phyloP scores from a whole-genome alignment of 176 grass and related monocot genomes.

The Olyra latifolia region DNA sequence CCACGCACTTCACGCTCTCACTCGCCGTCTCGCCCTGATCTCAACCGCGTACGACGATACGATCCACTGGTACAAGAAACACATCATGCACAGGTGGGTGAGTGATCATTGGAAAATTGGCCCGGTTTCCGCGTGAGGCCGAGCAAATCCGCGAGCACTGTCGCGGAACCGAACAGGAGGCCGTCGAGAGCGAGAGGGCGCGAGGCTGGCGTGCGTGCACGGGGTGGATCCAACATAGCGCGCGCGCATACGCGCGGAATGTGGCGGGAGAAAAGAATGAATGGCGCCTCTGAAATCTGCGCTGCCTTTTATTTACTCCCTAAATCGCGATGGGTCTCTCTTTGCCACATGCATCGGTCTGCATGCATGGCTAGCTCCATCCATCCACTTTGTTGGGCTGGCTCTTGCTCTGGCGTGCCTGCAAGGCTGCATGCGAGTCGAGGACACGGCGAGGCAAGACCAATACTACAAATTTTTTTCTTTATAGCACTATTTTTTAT shows the following conservation, averaged over 20 bases:
- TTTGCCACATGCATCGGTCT: neutral
- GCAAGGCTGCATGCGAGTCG: neutral
- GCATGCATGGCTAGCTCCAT: neutral
- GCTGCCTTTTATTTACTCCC: neutral
- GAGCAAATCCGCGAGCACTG: too few species aligned
- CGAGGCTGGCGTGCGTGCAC: neutral
- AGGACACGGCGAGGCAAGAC: too few species aligned
- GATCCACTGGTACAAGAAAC: neutral
- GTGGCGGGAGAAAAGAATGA: neutral
- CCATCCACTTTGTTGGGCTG: neutral
- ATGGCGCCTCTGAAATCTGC: neutral
- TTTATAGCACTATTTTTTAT: too few species aligned
- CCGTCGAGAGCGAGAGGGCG: neutral
- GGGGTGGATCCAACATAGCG: neutral
- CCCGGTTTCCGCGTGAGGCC: slow-evolving; percentile 19
- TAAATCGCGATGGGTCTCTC: neutral
- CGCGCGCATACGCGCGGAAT: too few species aligned
- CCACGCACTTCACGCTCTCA: neutral
- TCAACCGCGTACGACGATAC: neutral
- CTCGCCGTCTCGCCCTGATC: too few species aligned
- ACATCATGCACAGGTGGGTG: neutral
- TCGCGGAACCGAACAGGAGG: neutral
- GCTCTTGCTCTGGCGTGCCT: neutral
- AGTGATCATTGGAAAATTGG: neutral
- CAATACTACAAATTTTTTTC: too few species aligned